Evolutionary conservation across 177 flowering plant genomes (phyloP).

Genomic region (Tripterygium wilfordii): DNA sequence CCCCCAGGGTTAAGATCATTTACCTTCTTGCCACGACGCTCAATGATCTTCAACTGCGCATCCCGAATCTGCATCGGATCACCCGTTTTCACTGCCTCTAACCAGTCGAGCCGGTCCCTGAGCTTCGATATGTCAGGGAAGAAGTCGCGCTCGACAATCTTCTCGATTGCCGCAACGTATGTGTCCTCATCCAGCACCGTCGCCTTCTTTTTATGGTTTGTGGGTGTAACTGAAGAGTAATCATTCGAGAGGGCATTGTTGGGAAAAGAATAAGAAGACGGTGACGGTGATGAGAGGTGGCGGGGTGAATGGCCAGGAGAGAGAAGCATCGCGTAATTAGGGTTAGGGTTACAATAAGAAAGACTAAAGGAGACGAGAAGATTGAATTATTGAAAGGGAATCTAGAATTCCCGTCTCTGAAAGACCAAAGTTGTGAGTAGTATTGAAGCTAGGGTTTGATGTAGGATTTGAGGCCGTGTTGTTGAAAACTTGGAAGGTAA

Average conservation of each 20-base stretch:
- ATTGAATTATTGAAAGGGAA: too few relatives aligned
- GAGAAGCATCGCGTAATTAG: conserved; percentile 46
- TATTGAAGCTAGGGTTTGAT: too few relatives aligned
- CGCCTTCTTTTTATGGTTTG: conserved; percentile 13
- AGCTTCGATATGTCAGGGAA: conserved; percentile 90
- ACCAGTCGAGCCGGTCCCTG: conserved; percentile 89
- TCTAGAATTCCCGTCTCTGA: too few relatives aligned
- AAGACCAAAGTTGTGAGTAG: too few relatives aligned
- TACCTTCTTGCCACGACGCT: conserved; percentile 43
- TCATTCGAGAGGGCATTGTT: conserved; percentile 7
- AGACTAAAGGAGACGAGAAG: too few relatives aligned
- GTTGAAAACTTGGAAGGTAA: not conserved
- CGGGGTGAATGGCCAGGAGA: conserved; percentile 94
- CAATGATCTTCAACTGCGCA: conserved; percentile 84
- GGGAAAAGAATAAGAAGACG: conserved; percentile 19
- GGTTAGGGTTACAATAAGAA: conserved; percentile 1
- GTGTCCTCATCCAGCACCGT: conserved; percentile 79
- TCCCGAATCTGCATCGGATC: conserved; percentile 84
- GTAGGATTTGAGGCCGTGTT: not conserved
- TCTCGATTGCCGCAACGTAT: conserved; percentile 74
- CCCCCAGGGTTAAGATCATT: conserved; percentile 7
- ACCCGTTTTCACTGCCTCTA: conserved; percentile 59
- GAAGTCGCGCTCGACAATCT: conserved; percentile 85
- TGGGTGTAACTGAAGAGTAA: conserved; percentile 9
- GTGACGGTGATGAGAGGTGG: conserved; percentile 55